A percentile compares a stretch with the other conserved stretches of the same genome.
Conservation (phyloP, 1,284 basidiomycete genomes). For the Microbotryum silenes-acaulis region DNA sequence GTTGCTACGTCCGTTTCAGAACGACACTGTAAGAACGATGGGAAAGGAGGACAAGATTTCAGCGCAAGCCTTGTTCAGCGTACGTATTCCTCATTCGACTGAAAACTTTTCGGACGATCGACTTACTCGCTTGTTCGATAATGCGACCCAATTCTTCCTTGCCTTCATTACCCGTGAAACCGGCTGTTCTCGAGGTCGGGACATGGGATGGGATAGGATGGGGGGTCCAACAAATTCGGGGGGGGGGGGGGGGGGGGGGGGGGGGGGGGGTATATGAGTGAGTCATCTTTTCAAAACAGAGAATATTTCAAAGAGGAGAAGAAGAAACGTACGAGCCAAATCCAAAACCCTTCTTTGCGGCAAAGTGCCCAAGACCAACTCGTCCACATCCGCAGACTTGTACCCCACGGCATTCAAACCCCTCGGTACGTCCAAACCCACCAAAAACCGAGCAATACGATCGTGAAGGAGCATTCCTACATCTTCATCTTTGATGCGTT, state of each 20-base stretch:
- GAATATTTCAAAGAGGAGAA: neutral
- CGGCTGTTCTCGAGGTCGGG: slow-evolving; percentile 8
- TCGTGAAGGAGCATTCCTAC: slow-evolving; percentile 77
- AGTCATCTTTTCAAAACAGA: neutral
- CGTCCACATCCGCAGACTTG: slow-evolving; percentile 16
- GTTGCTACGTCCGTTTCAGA: too few species aligned
- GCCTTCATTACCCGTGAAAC: slow-evolving; percentile 28
- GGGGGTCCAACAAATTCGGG: too few species aligned
- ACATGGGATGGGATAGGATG: too few species aligned
- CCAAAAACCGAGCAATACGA: slow-evolving; percentile 83
- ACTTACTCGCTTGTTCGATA: slow-evolving; percentile 27
- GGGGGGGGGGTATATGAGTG: too few species aligned
- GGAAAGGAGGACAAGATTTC: too few species aligned
- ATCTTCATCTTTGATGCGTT: slow-evolving; percentile 68
- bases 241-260: too few species aligned
- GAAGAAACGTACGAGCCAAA: slow-evolving; percentile 56
- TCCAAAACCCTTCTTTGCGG: slow-evolving; percentile 82
- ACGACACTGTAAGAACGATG: too few species aligned
- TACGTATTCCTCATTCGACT: too few species aligned
- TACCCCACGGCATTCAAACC: slow-evolving; percentile 73
- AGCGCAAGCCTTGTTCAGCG: too few species aligned
- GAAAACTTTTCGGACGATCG: too few species aligned
- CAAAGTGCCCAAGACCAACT: slow-evolving; percentile 74
- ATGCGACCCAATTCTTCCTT: slow-evolving; percentile 24
- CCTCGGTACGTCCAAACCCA: slow-evolving; percentile 74